Conservation (phyloP, 371 early-diverging fungal species). For the Batkoa obscura region DNA sequence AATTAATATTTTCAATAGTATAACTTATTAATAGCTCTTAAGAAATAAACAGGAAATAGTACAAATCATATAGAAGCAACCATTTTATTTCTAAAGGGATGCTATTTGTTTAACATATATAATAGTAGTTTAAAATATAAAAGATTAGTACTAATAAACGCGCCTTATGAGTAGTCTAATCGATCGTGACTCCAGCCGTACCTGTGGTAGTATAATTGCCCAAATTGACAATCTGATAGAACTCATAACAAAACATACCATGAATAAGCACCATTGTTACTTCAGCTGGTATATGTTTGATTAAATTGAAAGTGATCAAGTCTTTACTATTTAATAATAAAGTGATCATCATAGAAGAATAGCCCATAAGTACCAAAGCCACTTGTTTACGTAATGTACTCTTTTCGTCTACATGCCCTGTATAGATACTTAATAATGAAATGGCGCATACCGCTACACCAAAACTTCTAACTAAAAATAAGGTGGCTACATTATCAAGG, state of each 20-base stretch:
- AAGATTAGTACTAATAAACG: no score
- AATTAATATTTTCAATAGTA: no score
- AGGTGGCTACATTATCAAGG: background rate
- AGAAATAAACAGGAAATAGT: no score
- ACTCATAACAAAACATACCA: slow-evolving; percentile 4
- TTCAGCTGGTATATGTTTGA: slow-evolving; percentile 1
- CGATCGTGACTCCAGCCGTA: slow-evolving; percentile 1
- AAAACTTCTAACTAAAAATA: background rate
- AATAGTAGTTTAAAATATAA: no score
- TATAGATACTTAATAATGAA: background rate
- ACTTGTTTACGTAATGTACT: slow-evolving; percentile 1
- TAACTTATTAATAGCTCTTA: no score
- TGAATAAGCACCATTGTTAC: background rate
- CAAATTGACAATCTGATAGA: background rate
- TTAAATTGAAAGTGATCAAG: background rate
- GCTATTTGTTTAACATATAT: no score
- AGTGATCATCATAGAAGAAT: slow-evolving; percentile 6
- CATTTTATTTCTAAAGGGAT: no score
- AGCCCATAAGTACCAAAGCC: slow-evolving; percentile 2
- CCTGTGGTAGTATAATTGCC: background rate
- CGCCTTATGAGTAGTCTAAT: background rate
- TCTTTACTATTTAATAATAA: background rate
- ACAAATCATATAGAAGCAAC: no score
- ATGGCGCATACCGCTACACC: background rate
- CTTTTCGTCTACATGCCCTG: background rate